Evolutionary conservation across 2,329 filamentous ascomycete species (phyloP).

Genomic region (Aspergillus tamarii): DNA sequence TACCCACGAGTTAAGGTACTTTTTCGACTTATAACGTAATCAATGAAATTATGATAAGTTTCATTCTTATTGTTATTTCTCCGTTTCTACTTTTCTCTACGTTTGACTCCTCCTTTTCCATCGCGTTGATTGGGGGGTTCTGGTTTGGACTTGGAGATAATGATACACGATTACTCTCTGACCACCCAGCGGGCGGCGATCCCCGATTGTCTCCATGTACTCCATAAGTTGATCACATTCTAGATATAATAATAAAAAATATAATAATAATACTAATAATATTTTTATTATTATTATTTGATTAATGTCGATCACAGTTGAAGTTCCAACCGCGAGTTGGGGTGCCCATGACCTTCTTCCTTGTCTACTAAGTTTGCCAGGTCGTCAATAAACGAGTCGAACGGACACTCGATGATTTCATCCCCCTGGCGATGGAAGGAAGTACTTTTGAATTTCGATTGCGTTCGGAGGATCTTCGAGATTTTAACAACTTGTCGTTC

Average conservation of each 20-base stretch:
- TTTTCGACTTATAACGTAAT: background rate
- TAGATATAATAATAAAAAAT: background rate
- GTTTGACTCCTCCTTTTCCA: no score
- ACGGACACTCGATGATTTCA: background rate
- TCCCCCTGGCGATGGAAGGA: background rate
- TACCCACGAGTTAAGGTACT: background rate
- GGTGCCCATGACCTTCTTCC: background rate
- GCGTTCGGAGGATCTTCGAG: background rate
- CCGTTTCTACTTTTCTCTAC: background rate
- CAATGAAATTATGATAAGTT: background rate
- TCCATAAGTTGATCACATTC: background rate
- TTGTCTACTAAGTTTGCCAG: background rate
- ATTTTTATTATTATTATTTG: no score
- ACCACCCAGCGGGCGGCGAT: background rate
- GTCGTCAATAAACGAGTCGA: no score
- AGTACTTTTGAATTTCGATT: background rate
- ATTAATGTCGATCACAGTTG: background rate
- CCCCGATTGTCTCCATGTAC: background rate
- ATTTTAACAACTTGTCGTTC: background rate
- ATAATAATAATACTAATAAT: background rate
- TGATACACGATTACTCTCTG: background rate
- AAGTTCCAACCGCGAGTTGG: background rate
- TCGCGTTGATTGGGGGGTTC: no score
- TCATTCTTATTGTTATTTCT: background rate
- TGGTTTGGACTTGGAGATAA: background rate